phyloP scores from a whole-genome alignment of 345 rosid genomes.

The Moricandia arvensis region DNA sequence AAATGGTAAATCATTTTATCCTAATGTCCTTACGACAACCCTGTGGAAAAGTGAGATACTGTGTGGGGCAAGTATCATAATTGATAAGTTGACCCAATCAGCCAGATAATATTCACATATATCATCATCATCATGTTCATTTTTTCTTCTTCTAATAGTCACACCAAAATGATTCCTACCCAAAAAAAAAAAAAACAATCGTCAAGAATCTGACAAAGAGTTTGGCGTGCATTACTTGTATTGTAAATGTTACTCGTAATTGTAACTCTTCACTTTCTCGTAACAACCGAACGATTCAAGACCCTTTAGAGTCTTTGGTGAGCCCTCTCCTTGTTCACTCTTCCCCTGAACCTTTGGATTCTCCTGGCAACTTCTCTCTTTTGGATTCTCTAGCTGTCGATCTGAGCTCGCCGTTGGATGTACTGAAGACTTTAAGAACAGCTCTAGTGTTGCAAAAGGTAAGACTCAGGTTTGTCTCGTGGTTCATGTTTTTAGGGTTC shows the following conservation, averaged over 20 bases:
- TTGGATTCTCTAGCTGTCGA: background rate
- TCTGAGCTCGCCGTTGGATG: background rate
- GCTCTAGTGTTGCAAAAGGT: slow-evolving; percentile 8
- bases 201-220: background rate
- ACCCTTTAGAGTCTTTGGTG: background rate
- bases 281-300: background rate
- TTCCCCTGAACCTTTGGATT: background rate
- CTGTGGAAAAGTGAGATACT: background rate
- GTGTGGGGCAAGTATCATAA: background rate
- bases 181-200: background rate
- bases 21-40: background rate
- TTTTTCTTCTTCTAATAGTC: background rate
- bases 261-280: background rate
- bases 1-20: background rate
- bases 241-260: background rate
- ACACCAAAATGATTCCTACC: background rate
- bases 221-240: background rate
- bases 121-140: background rate
- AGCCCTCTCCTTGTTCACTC: background rate
- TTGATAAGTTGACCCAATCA: background rate
- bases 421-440: background rate
- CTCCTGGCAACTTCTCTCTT: background rate
- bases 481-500: background rate
- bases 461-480: background rate
- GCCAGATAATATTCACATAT: background rate